Evolutionary conservation across 371 early-diverging fungal genomes (phyloP).

Genomic region (Haplosporangium sp.): DNA sequence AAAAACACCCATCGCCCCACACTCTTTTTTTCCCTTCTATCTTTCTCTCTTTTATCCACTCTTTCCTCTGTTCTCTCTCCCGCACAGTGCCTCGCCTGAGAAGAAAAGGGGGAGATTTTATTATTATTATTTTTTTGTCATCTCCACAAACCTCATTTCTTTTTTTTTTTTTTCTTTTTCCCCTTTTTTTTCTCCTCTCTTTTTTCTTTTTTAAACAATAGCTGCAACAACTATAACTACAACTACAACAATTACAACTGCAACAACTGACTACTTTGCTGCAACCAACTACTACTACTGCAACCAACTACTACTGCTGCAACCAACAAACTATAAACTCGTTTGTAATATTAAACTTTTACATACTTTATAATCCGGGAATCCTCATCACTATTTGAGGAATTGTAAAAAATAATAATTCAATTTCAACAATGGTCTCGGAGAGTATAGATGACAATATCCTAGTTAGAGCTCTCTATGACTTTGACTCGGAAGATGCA

Average conservation of each 20-base stretch:
- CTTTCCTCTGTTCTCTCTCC: not conserved
- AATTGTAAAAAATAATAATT: not conserved
- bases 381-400: too few relatives aligned
- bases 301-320: too few relatives aligned
- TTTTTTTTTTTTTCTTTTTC: not conserved
- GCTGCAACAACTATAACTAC: not conserved
- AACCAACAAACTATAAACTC: too few relatives aligned
- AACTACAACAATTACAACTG: constrained; percentile 2
- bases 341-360: too few relatives aligned
- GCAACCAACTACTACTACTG: not conserved
- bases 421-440: constrained; percentile 16
- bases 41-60: not conserved
- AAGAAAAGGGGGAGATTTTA: too few relatives aligned
- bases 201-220: not conserved
- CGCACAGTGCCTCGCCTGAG: too few relatives aligned
- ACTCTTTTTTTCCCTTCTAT: not conserved
- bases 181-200: not conserved
- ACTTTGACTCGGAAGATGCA: constrained; percentile 42
- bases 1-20: too few relatives aligned
- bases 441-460: constrained; percentile 26
- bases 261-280: not conserved
- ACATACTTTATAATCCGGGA: too few relatives aligned
- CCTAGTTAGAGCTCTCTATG: constrained; percentile 45
- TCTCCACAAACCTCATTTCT: too few relatives aligned
- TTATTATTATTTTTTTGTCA: too few relatives aligned